Conservation (phyloP, 441 rosid species). For the Biscutella laevigata region DNA sequence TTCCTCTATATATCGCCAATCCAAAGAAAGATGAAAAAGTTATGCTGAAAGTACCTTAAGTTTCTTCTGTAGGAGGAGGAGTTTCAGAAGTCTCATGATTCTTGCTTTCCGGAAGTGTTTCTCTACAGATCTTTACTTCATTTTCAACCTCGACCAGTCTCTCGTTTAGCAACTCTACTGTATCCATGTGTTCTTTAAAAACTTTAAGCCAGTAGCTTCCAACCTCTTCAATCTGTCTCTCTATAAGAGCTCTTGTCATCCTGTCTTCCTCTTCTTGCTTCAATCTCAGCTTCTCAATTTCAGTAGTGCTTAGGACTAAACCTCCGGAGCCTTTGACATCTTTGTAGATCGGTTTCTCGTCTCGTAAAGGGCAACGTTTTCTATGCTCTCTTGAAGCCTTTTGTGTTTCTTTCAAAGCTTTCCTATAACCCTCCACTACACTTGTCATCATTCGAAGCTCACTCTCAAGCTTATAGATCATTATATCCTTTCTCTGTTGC, state of each 20-base stretch:
- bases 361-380: constrained; percentile 40
- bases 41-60: neutral
- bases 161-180: constrained; percentile 24
- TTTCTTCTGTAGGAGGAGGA: constrained; percentile 10
- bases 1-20: neutral
- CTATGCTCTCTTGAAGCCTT: constrained; percentile 59
- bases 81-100: constrained; percentile 22
- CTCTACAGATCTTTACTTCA: constrained; percentile 34
- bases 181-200: constrained; percentile 28
- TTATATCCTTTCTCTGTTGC: constrained; percentile 39
- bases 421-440: constrained; percentile 60
- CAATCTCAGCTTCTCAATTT: constrained; percentile 54
- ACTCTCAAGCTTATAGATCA: constrained; percentile 53
- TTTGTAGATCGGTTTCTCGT: constrained; percentile 54
- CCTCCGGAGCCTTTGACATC: constrained; percentile 75
- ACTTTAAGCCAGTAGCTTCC: constrained; percentile 31
- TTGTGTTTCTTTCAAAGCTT: constrained; percentile 57
- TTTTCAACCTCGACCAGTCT: constrained; percentile 36
- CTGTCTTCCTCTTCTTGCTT: constrained; percentile 65
- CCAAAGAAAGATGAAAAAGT: neutral
- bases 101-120: constrained; percentile 24
- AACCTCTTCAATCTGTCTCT: constrained; percentile 47
- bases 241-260: constrained; percentile 25
- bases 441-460: constrained; percentile 62
- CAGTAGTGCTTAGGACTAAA: constrained; percentile 55